A percentile compares a stretch with the other conserved stretches of the same genome.
phyloP scores from a whole-genome alignment of 2,329 filamentous ascomycete species.

The Colletotrichum theobromicola region DNA sequence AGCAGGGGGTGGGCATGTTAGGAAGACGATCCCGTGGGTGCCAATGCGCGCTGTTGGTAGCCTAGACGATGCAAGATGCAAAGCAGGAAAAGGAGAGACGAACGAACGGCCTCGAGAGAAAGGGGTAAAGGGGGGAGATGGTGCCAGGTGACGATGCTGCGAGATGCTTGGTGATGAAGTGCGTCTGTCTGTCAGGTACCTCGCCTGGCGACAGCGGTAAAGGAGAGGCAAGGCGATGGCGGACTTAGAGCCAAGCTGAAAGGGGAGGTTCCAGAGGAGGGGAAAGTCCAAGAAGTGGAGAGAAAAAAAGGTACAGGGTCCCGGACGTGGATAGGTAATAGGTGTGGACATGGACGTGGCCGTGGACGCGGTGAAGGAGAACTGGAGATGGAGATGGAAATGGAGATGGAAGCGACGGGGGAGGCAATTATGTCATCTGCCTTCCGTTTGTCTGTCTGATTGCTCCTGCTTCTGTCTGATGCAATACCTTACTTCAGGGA shows the following conservation, averaged over 20 bases:
- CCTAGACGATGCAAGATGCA: background rate
- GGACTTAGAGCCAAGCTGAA: background rate
- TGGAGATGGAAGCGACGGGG: background rate
- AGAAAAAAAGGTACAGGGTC: background rate
- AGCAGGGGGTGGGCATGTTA: constrained; percentile 17
- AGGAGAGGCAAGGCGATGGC: background rate
- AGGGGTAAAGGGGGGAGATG: background rate
- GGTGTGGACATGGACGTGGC: background rate
- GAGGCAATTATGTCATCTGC: background rate
- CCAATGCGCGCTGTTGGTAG: constrained; percentile 2
- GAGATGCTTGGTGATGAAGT: background rate
- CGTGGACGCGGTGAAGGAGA: background rate
- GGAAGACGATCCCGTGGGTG: background rate
- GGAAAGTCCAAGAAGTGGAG: background rate
- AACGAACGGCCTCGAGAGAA: background rate
- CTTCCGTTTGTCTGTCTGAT: background rate
- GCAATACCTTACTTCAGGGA: background rate
- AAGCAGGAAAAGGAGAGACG: background rate
- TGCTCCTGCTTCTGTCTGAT: background rate
- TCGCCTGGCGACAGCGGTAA: background rate
- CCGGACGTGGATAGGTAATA: background rate
- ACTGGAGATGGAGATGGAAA: background rate
- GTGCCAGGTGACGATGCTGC: background rate
- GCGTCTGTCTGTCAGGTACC: background rate
- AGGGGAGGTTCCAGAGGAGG: background rate